phyloP scores from a whole-genome alignment of 2,329 filamentous ascomycete genomes.

The Pyrenochaeta sp. region DNA sequence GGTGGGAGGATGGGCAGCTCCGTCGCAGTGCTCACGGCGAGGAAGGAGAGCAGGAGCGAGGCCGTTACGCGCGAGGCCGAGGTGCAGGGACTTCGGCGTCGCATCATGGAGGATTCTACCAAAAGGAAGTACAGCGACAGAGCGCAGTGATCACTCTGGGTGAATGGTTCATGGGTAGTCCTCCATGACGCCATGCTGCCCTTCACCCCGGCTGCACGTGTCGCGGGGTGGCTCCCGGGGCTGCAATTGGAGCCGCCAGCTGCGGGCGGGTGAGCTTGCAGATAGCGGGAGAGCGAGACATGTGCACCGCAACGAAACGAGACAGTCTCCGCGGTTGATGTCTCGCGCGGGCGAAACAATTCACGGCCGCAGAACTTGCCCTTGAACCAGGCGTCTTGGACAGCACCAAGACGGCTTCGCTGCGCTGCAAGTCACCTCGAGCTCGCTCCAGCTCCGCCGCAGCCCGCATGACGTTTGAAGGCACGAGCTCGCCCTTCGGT shows the following conservation, averaged over 20 bases:
- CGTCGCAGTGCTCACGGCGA: conserved; percentile 63
- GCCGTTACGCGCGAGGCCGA: conserved; percentile 72
- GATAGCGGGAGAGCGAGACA: conserved; percentile 4
- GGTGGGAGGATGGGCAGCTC: conserved; percentile 38
- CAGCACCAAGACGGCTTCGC: neutral
- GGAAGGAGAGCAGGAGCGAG: conserved; percentile 70
- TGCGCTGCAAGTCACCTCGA: conserved; percentile 8
- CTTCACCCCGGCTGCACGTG: conserved; percentile 19
- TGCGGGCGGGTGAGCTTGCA: neutral
- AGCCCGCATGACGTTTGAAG: conserved; percentile 46
- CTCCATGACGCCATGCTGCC: conserved; percentile 18
- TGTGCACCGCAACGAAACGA: neutral
- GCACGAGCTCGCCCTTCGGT: conserved; percentile 31
- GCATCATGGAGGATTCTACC: conserved; percentile 30
- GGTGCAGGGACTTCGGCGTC: conserved; percentile 43
- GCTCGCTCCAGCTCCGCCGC: conserved; percentile 20
- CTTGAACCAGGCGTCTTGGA: neutral
- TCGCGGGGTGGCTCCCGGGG: conserved; percentile 11
- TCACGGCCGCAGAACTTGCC: neutral
- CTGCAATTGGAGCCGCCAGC: neutral
- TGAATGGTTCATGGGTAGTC: conserved; percentile 2
- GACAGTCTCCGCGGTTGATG: conserved; percentile 1
- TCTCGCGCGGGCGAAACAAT: neutral
- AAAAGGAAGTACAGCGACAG: neutral
- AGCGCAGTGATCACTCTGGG: neutral